Evolutionary conservation across 2,329 filamentous ascomycete species (phyloP).

Genomic region (Bipolaris sorokiniana): DNA sequence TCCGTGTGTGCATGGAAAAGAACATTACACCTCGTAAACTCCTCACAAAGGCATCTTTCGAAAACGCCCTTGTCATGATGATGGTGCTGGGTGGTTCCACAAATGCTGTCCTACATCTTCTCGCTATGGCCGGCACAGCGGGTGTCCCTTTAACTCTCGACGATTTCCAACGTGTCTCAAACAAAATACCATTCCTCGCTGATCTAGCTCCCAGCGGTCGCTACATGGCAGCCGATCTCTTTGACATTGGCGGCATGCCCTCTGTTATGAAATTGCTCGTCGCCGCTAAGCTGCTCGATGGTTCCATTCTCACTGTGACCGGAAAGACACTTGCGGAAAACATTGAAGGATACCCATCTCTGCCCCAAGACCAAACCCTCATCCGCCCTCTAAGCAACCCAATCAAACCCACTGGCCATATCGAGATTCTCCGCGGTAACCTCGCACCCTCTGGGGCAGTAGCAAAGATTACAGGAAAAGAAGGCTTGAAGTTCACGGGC

Average conservation of each 20-base stretch:
- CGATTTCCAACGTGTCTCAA: slow-evolving; percentile 79
- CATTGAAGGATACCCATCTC: slow-evolving; percentile 74
- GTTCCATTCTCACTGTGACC: slow-evolving; percentile 79
- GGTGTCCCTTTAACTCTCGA: slow-evolving; percentile 78
- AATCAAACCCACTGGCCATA: slow-evolving; percentile 84
- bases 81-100: slow-evolving; percentile 92
- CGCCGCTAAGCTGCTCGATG: slow-evolving; percentile 76
- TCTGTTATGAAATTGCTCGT: slow-evolving; percentile 86
- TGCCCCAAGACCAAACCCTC: slow-evolving; percentile 80
- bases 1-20: slow-evolving; percentile 78
- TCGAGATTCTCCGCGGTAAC: slow-evolving; percentile 87
- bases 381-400: slow-evolving; percentile 82
- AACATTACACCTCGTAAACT: slow-evolving; percentile 83
- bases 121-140: slow-evolving; percentile 88
- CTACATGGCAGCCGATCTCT: slow-evolving; percentile 88
- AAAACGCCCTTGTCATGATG: slow-evolving; percentile 87
- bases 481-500: slow-evolving; percentile 82
- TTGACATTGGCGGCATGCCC: slow-evolving; percentile 82
- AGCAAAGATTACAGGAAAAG: slow-evolving; percentile 96
- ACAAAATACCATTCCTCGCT: slow-evolving; percentile 85
- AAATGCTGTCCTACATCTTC: slow-evolving; percentile 85
- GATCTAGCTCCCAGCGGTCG: slow-evolving; percentile 83
- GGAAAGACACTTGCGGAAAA: slow-evolving; percentile 85
- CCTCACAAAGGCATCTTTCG: slow-evolving; percentile 78
- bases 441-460: slow-evolving; percentile 88